Evolutionary conservation across 2,329 filamentous ascomycete species (phyloP).

Genomic region (Pseudogymnoascus sp.): DNA sequence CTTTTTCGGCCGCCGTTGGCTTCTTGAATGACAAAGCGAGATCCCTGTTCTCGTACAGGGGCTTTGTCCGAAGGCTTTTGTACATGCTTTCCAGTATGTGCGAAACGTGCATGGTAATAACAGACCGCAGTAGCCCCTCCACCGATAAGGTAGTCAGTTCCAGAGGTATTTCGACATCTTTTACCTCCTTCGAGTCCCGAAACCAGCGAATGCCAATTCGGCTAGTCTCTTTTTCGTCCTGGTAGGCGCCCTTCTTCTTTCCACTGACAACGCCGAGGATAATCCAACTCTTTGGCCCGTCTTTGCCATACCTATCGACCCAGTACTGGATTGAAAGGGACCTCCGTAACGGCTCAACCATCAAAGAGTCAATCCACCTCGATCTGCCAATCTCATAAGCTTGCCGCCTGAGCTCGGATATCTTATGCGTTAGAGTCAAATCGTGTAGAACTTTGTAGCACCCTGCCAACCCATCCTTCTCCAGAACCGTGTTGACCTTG

Average conservation of each 20-base stretch:
- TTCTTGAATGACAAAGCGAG: constrained; percentile 51
- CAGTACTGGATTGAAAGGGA: constrained; percentile 88
- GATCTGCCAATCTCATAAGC: constrained; percentile 60
- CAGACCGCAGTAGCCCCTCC: constrained; percentile 64
- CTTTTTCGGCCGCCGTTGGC: constrained; percentile 54
- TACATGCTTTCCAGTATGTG: constrained; percentile 64
- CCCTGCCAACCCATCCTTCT: constrained; percentile 62
- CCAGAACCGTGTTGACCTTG: constrained; percentile 65
- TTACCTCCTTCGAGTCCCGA: constrained; percentile 69
- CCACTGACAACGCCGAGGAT: constrained; percentile 75
- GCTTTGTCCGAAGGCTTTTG: constrained; percentile 49
- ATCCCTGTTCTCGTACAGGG: constrained; percentile 54
- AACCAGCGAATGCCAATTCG: constrained; percentile 70
- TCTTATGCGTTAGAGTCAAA: constrained; percentile 82
- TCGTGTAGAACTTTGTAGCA: constrained; percentile 86
- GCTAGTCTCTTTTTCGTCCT: constrained; percentile 43
- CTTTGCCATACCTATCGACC: constrained; percentile 51
- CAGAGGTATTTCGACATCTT: constrained; percentile 59
- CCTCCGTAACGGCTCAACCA: constrained; percentile 72
- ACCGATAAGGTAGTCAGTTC: constrained; percentile 63
- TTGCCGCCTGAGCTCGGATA: constrained; percentile 74
- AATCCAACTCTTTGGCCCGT: constrained; percentile 77
- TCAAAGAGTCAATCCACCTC: constrained; percentile 72
- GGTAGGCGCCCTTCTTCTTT: constrained; percentile 35
- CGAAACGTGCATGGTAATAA: constrained; percentile 69